Base-by-base conservation (phyloP, 768 basidiomycete genomes). In the Trametes villosa region DNA sequence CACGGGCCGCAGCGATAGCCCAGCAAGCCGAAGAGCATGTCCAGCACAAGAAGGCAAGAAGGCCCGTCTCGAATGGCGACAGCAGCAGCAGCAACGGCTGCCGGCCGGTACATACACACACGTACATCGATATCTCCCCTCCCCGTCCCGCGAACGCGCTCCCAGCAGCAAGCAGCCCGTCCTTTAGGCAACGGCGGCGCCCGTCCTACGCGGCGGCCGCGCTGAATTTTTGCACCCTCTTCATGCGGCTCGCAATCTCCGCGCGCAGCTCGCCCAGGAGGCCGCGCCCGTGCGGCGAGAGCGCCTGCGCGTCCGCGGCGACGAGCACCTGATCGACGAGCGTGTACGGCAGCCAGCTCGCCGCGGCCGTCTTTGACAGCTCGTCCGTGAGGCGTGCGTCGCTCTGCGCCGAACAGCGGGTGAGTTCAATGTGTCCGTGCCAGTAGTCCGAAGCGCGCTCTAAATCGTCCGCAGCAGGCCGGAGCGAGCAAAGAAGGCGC, bases 271-370 rank as follows among this genome's bases (percentile, higher is more conserved):
- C 80, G 31, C 78, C 72, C 47, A 86, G 77, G 30, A 79, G 74
- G 8, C 48, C 60, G 46, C 70, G 72, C 26, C 74, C 75, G 42
- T 78, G 78, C 13, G 80, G 58, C 22, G 84, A 81, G 51, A 84
- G 70, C 36, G 79, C 77, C 66, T 83, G 81, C 9, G 80, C 74
- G 59, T 82, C 80, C 11, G 87, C 84, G 15, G 87, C 86, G 24
- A 80, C 79, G 29, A 94, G 79, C 34, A 94, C 88, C 73, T 92
- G 88, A 73, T 95, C 93, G 63, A 95, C 83, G 55, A 94, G 80
- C 49, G 86, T 84, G 69, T 94, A 94, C 15, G 93, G 93, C 38
- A 94, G 77, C 88, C 91, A 94, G 4, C 89, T 89, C 53, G 81
- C 71, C 33, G 80, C 83, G 3, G 90, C 82, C 38, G 79, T 78